Percentiles rank a stretch among this genome's conserved stretches.
phyloP scores from a whole-genome alignment of 345 rosid species.

The Rubroshorea leprosula region DNA sequence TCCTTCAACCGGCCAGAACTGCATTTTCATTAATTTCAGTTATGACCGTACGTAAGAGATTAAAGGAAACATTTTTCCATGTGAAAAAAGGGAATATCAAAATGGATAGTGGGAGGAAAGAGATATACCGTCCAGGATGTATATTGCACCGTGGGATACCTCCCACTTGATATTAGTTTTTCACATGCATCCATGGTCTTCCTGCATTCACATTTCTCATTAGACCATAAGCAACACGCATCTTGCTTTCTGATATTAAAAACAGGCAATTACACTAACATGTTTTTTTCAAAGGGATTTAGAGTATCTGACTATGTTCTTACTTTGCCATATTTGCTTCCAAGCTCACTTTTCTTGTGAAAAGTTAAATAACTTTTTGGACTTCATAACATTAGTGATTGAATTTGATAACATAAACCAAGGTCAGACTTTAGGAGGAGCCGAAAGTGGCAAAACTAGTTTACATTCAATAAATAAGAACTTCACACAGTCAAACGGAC shows the following conservation, averaged over 20 bases:
- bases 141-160: constrained; percentile 62
- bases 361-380: not conserved
- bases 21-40: constrained; percentile 21
- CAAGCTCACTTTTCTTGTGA: not conserved
- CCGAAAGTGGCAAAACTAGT: too few species aligned
- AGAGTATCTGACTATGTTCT: too few species aligned
- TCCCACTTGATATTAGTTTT: constrained; percentile 64
- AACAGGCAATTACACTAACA: not conserved
- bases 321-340: not conserved
- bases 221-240: not conserved
- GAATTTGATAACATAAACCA: not conserved
- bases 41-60: constrained; percentile 1
- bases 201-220: constrained; percentile 41
- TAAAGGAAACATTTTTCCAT: not conserved
- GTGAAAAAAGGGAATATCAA: not conserved
- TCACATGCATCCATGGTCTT: constrained; percentile 75
- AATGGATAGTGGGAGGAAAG: not conserved
- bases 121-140: constrained; percentile 77
- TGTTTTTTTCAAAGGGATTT: not conserved
- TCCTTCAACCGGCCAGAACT: constrained; percentile 90
- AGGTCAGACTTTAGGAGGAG: too few species aligned
- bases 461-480: too few species aligned
- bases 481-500: too few species aligned
- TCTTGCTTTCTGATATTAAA: too few species aligned
- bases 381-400: not conserved